Evolutionary conservation across 805 yeast species (phyloP).

Genomic region (Yamadazyma akitaensis): DNA sequence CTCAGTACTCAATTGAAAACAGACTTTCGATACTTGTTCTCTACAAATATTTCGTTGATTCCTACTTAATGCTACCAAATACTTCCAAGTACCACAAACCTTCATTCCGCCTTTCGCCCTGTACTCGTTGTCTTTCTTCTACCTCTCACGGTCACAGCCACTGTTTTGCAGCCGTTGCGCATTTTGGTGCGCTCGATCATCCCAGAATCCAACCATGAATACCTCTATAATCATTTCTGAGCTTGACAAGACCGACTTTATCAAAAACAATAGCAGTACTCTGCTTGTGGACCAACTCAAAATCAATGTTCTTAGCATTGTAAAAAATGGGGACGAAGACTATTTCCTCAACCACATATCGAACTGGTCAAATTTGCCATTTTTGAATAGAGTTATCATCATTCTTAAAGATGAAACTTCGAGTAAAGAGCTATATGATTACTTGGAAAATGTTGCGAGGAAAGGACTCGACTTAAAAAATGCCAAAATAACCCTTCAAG

Average conservation of each 20-base stretch:
- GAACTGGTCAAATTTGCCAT: slow-evolving; percentile 40
- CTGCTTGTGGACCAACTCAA: slow-evolving; percentile 35
- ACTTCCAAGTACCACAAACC: background rate
- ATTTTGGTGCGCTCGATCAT: background rate
- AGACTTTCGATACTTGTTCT: too few relatives aligned
- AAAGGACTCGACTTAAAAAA: slow-evolving; percentile 9
- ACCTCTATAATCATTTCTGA: slow-evolving; percentile 38
- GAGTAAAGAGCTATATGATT: slow-evolving; percentile 24
- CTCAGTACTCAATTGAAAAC: too few relatives aligned
- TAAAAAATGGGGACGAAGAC: slow-evolving; percentile 18
- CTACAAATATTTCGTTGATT: too few relatives aligned
- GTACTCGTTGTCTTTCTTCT: background rate
- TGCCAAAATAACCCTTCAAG: slow-evolving; percentile 32
- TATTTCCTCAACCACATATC: slow-evolving; percentile 25
- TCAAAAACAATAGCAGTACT: slow-evolving; percentile 1
- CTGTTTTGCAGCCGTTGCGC: background rate
- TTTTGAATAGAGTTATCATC: slow-evolving; percentile 33
- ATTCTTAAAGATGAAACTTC: slow-evolving; percentile 30
- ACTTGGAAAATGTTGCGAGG: slow-evolving; percentile 13
- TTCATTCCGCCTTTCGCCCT: background rate
- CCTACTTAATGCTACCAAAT: too few relatives aligned
- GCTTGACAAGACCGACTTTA: slow-evolving; percentile 28
- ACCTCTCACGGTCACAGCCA: background rate
- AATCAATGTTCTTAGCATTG: slow-evolving; percentile 25
- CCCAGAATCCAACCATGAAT: slow-evolving; percentile 11